Conservation (phyloP, 768 basidiomycete species). For the Rhodotorula toruloides region DNA sequence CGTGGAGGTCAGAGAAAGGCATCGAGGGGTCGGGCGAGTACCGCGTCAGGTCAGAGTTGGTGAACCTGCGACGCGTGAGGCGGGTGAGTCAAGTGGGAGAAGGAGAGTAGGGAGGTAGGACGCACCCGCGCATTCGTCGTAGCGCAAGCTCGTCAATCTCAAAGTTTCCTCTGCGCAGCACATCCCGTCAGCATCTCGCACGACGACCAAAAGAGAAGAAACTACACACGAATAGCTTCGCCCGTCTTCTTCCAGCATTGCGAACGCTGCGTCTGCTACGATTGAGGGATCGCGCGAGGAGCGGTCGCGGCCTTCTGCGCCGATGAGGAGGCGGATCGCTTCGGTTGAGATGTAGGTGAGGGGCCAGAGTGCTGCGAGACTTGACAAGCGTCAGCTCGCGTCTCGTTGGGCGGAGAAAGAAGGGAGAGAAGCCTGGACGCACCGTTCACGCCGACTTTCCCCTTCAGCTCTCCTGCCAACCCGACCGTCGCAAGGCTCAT, state of each 20-base stretch:
- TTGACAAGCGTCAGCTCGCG: too few species aligned
- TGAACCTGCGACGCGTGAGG: not conserved
- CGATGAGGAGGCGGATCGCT: conserved; percentile 13
- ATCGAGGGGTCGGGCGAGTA: not conserved
- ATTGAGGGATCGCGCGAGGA: conserved; percentile 1
- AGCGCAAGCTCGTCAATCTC: conserved; percentile 23
- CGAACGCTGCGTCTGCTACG: conserved; percentile 19
- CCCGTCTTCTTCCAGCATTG: conserved; percentile 9
- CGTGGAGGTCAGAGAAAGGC: not conserved
- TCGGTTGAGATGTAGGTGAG: conserved; percentile 16
- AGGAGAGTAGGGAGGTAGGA: not conserved
- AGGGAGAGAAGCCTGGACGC: not conserved
- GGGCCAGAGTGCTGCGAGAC: conserved; percentile 16
- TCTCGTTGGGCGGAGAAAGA: too few species aligned
- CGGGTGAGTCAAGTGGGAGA: too few species aligned
- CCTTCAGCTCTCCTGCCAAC: conserved; percentile 9
- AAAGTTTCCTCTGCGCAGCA: conserved; percentile 7
- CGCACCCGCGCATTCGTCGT: not conserved
- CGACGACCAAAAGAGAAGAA: too few species aligned
- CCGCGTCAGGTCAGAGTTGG: not conserved
- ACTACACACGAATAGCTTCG: not conserved
- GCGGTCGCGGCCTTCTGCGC: not conserved
- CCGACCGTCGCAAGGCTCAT: conserved; percentile 15
- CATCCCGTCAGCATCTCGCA: not conserved
- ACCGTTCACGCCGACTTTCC: conserved; percentile 16